A percentile compares a stretch with the other conserved stretches of the same genome.
Conservation (phyloP, 371 early-diverging fungal genomes). For the Circinella minor region DNA sequence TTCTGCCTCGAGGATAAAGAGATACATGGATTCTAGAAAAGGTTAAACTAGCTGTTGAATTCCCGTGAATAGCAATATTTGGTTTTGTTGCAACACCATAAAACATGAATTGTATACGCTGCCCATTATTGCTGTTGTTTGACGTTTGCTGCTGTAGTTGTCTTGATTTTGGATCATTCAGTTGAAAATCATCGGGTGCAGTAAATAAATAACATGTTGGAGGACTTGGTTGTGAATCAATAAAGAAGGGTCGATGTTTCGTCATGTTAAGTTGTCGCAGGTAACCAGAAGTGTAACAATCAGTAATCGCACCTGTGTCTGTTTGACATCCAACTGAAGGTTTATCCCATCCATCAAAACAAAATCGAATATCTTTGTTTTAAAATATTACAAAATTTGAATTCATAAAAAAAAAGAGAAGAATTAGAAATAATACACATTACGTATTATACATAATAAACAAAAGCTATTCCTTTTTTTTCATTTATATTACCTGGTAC, state of each 20-base stretch:
- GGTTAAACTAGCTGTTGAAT: not conserved
- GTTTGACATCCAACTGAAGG: constrained; percentile 18
- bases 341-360: constrained; percentile 25
- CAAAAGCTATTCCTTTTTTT: no score
- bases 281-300: constrained; percentile 9
- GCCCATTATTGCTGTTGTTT: constrained; percentile 1
- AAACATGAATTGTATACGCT: constrained; percentile 21
- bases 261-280: constrained; percentile 23
- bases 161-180: constrained; percentile 14
- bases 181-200: constrained; percentile 20
- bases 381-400: not conserved
- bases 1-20: constrained; percentile 25
- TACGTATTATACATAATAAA: no score
- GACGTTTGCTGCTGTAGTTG: constrained; percentile 13
- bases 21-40: constrained; percentile 26
- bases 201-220: constrained; percentile 17
- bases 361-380: constrained; percentile 28
- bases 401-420: not conserved
- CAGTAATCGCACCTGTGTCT: constrained; percentile 24
- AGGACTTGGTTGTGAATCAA: constrained; percentile 18
- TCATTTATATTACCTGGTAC: constrained; percentile 19
- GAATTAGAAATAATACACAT: not conserved
- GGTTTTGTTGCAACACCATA: constrained; percentile 15
- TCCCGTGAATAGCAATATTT: constrained; percentile 12
- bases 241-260: constrained; percentile 25